Evolutionary conservation across 2,329 filamentous ascomycete species (phyloP).

Genomic region (Falciphora oryzae): DNA sequence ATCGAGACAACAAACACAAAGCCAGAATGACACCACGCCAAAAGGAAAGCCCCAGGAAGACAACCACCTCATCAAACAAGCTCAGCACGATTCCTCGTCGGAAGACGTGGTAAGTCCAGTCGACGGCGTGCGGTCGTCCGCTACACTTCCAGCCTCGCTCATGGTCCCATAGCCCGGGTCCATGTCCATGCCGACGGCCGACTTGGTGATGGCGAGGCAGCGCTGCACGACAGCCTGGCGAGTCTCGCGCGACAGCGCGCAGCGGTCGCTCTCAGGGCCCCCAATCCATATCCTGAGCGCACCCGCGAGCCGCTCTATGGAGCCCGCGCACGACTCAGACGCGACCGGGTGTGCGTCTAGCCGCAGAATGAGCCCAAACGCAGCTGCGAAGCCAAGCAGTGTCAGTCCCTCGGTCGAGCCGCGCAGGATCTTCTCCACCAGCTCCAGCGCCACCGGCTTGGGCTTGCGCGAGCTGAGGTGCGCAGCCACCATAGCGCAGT

Average conservation of each 20-base stretch:
- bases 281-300: slow-evolving; percentile 57
- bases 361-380: slow-evolving; percentile 51
- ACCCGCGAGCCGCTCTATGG: slow-evolving; percentile 52
- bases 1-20: background rate
- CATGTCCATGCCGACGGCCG: slow-evolving; percentile 51
- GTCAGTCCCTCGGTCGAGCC: slow-evolving; percentile 38
- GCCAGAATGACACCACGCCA: background rate
- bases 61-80: background rate
- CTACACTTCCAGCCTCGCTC: slow-evolving; percentile 31
- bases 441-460: slow-evolving; percentile 29
- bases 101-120: background rate
- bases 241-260: slow-evolving; percentile 44
- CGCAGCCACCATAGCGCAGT: slow-evolving; percentile 55
- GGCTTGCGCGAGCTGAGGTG: slow-evolving; percentile 34
- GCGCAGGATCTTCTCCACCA: slow-evolving; percentile 45
- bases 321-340: slow-evolving; percentile 38
- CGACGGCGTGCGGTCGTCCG: background rate
- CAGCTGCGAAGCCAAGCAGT: slow-evolving; percentile 54
- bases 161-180: slow-evolving; percentile 57
- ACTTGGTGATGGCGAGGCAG: slow-evolving; percentile 51
- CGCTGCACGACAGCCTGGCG: slow-evolving; percentile 48
- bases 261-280: slow-evolving; percentile 42
- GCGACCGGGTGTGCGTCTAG: slow-evolving; percentile 42
- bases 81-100: background rate
- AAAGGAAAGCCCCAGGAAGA: background rate